A percentile compares a stretch with the other conserved stretches of the same genome.
Evolutionary conservation across 2,329 filamentous ascomycete species (phyloP).

Genomic region (Trichoderma polysporum): DNA sequence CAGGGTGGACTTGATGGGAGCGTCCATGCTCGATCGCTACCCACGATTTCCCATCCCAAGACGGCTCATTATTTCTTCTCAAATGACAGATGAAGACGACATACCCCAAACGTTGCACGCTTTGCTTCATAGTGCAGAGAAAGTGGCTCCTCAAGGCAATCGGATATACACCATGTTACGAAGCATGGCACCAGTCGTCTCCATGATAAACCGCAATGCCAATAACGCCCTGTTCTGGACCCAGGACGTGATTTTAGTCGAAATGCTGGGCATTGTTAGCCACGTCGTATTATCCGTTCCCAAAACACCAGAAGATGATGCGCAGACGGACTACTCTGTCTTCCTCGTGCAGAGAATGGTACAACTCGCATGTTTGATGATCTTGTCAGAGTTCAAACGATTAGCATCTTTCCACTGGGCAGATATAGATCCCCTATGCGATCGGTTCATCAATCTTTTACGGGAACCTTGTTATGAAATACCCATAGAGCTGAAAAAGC

Average conservation of each 20-base stretch:
- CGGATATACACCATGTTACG: neutral
- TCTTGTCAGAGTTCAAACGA: neutral
- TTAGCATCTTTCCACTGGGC: conserved; percentile 4
- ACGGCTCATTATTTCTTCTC: neutral
- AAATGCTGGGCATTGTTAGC: neutral
- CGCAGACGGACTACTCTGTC: neutral
- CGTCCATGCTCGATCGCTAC: conserved; percentile 7
- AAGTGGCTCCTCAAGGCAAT: neutral
- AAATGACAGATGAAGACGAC: neutral
- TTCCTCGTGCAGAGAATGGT: conserved; percentile 3
- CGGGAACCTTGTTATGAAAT: neutral
- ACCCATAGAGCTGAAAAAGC: neutral
- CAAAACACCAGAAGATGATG: neutral
- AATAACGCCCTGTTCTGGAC: neutral
- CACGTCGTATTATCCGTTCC: neutral
- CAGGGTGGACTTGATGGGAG: neutral
- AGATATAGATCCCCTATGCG: neutral
- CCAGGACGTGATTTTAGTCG: neutral
- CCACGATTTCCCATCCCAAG: conserved; percentile 1
- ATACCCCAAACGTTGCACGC: neutral
- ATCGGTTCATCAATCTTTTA: neutral
- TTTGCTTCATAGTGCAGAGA: neutral
- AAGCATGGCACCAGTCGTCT: neutral
- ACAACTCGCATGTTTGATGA: conserved; percentile 5
- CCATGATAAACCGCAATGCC: neutral